phyloP scores from a whole-genome alignment of 176 grass and related monocot genomes.

The Thinopyrum elongatum region DNA sequence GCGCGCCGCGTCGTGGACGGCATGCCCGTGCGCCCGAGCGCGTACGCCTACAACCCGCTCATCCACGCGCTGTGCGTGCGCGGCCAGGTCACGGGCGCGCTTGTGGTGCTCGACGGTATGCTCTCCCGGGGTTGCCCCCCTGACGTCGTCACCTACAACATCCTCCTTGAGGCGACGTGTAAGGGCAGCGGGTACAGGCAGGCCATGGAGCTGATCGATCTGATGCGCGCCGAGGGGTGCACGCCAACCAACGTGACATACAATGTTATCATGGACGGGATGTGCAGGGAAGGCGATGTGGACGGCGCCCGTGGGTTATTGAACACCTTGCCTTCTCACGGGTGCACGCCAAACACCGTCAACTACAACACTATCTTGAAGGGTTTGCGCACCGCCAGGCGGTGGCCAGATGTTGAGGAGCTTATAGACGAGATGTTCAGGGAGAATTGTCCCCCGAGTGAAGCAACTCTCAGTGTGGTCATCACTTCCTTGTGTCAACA shows the following conservation, averaged over 20 bases:
- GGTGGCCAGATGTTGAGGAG: slow-evolving; percentile 54
- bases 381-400: slow-evolving; percentile 39
- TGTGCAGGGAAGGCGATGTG: slow-evolving; percentile 62
- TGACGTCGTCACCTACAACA: slow-evolving; percentile 77
- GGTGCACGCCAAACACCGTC: slow-evolving; percentile 57
- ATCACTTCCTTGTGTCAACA: slow-evolving; percentile 49
- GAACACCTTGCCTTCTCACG: slow-evolving; percentile 40
- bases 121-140: slow-evolving; percentile 54
- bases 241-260: slow-evolving; percentile 64
- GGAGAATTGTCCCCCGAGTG: slow-evolving; percentile 46
- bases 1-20: slow-evolving; percentile 51
- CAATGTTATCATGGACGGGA: slow-evolving; percentile 67
- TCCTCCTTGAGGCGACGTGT: slow-evolving; percentile 67
- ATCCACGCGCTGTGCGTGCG: slow-evolving; percentile 62
- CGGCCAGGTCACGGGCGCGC: slow-evolving; percentile 45
- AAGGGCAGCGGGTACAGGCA: slow-evolving; percentile 49
- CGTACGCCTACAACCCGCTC: slow-evolving; percentile 74
- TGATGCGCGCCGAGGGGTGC: slow-evolving; percentile 65
- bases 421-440: slow-evolving; percentile 52
- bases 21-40: slow-evolving; percentile 51
- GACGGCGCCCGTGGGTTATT: slow-evolving; percentile 41
- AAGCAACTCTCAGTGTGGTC: slow-evolving; percentile 54
- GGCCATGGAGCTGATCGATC: slow-evolving; percentile 56
- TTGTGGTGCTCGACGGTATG: slow-evolving; percentile 66
- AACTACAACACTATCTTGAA: slow-evolving; percentile 65